Evolutionary conservation across 2,329 filamentous ascomycete genomes (phyloP).

Genomic region (Periconia macrospinosa): DNA sequence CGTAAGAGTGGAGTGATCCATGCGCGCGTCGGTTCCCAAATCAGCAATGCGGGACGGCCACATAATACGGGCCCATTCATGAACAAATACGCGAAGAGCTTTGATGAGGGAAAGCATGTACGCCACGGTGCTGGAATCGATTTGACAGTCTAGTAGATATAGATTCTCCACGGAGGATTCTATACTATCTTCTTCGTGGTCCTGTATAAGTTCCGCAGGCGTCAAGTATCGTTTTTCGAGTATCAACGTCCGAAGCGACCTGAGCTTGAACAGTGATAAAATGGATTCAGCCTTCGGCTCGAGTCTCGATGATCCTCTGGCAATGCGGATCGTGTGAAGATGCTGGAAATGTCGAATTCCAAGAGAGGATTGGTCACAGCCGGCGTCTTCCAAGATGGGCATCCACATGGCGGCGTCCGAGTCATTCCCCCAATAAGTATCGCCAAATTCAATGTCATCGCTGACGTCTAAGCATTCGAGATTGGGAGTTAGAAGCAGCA

Average conservation of each 20-base stretch:
- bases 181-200: background rate
- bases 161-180: constrained; percentile 1
- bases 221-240: background rate
- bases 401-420: background rate
- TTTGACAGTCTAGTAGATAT: constrained; percentile 2
- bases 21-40: too few relatives aligned
- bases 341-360: constrained; percentile 7
- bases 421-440: too few relatives aligned
- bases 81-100: background rate
- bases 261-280: constrained; percentile 2
- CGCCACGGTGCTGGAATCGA: constrained; percentile 1
- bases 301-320: background rate
- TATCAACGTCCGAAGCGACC: background rate
- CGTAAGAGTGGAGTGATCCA: too few relatives aligned
- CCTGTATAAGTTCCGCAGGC: background rate
- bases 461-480: constrained; percentile 1
- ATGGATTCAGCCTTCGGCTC: background rate
- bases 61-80: background rate
- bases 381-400: constrained; percentile 2
- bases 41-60: too few relatives aligned
- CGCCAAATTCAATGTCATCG: background rate
- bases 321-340: constrained; percentile 1
- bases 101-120: background rate
- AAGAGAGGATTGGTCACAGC: background rate
- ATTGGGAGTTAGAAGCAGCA: constrained; percentile 6